Base-by-base conservation (phyloP, 805 yeast genomes). In the Metschnikowia peoriensis region DNA sequence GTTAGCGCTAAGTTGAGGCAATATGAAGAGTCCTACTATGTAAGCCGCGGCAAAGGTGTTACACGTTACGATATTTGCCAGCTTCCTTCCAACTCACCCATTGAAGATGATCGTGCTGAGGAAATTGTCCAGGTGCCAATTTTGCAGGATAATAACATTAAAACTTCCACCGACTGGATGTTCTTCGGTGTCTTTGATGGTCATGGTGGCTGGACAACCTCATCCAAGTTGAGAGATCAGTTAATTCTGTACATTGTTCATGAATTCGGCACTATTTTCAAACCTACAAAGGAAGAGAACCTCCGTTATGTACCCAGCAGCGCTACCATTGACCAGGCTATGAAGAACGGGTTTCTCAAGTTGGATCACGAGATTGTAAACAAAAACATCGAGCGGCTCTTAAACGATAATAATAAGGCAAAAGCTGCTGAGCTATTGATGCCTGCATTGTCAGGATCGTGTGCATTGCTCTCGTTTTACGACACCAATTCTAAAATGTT, bases 111-210 rank as follows among this genome's bases (percentile, higher is more conserved):
- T 63, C 82, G 94, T 54, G 81, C 93, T 1, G 98, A 92, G 64
- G 86, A 86, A 56, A 83, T 88, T 37, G 81, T 88, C 8, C 88
- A 86, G 50, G 85, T 85, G 0, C 89, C 91, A 6, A 73, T 87
- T n/a, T 65, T 75, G 51, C 83, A 82, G 61, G 89, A 85, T 52
- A 83, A 81, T 54, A 76, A 82, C 49, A 67, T 75, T 45, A 79
- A 58, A 76, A 78, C 68, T 61, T 72, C 61, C 59, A 77, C 71
- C 0, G 97, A 93, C 67, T 86, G 97, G 88, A 87, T 88, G 80
- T 90, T 94, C 65, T 94, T 96, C 82, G 97, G 98, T 6, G 83
- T 94, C 0, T 93, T 86, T 66, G 99, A 94, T 69, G 99, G 99
- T 11, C 99, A 94, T 69, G 91, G 96, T 3, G 99, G 99, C 22